Conservation (phyloP, 1,284 basidiomycete species). For the Termitomyces sp. region DNA sequence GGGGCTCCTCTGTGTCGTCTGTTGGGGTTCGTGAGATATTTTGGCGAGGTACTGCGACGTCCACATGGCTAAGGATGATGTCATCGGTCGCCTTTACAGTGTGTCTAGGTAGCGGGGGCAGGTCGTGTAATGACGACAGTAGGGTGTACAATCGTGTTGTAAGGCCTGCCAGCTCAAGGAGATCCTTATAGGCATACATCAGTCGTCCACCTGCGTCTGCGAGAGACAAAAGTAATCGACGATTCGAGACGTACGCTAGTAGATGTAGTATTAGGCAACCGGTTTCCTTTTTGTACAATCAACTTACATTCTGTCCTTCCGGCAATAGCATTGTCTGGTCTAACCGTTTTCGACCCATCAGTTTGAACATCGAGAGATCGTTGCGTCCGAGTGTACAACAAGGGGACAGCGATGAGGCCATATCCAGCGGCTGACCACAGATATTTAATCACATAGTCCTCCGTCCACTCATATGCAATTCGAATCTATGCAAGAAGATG, state of each 20-base stretch:
- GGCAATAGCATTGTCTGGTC: constrained; percentile 37
- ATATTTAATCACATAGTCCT: constrained; percentile 94
- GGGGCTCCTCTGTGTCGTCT: constrained; percentile 10
- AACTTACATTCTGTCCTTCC: constrained; percentile 43
- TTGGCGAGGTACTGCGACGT: constrained; percentile 62
- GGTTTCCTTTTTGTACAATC: background rate
- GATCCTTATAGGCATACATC: constrained; percentile 89
- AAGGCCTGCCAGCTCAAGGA: constrained; percentile 90
- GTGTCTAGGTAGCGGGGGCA: constrained; percentile 46
- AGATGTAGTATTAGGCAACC: background rate
- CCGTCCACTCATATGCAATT: constrained; percentile 85
- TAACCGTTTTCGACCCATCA: constrained; percentile 16
- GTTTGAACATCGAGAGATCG: constrained; percentile 35
- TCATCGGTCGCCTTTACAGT: constrained; percentile 32
- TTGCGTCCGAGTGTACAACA: constrained; percentile 58
- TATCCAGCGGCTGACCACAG: constrained; percentile 91
- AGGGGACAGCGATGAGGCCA: constrained; percentile 82
- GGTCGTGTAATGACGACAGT: constrained; percentile 78
- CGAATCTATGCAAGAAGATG: constrained; percentile 60
- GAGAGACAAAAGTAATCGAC: constrained; percentile 86
- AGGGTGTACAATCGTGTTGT: constrained; percentile 89
- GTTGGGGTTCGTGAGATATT: constrained; percentile 17
- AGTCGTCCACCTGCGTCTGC: constrained; percentile 93
- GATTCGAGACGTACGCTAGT: constrained; percentile 91
- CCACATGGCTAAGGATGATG: constrained; percentile 65